Base-by-base conservation (phyloP, 1,284 basidiomycete species). In the Papiliotrema nemorosa region DNA sequence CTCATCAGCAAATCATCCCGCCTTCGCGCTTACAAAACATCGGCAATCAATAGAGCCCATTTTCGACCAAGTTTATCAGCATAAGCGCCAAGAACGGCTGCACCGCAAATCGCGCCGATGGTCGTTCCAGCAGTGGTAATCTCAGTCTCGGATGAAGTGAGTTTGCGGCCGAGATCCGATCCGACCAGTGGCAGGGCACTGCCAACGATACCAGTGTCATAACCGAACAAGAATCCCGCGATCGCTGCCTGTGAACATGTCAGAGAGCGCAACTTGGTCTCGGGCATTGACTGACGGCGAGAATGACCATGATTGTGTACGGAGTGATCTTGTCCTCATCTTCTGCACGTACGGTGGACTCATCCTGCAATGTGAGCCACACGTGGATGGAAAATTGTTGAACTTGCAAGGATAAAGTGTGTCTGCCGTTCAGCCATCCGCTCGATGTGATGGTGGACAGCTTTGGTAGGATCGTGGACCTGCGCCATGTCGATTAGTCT, bases 281-380 rank as follows among this genome's bases (percentile, higher is more conserved):
- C 12, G 24, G 37, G 20, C 12, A 20, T 12, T 42, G 40, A 18
- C 40, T 42, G 12, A 42, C 40, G 2, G 45, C 45, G n/a, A 38
- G 34, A 39, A 66, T 59, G 7, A 65, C 55, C 7, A 69, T 65
- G 29, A 66, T 45, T 4, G 68, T 64, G 34, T 67, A 67, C 45
- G 65, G 64, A 47, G 57, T 68, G 9, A 55, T 31, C 46, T 58
- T 58, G 39, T 58, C 55, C 35, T 55, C 55, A 21, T 31, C 27
- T 35, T 58, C 55, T 21, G 53, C 52, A 14, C 54, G 34, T 63
- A 58, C 63, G 7, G 53, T 25, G 18, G 44, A 22, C 26, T 50
- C 55, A 38, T 54, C 42, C 47, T 48, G 10, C n/a, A 47, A 12
- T 29, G 10, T 2, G 22, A 14, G 2, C 3, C 10, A 43, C 14